Evolutionary conservation across 495 filamentous ascomycete species (phyloP).

Genomic region (Talaromyces nanjingensis): DNA sequence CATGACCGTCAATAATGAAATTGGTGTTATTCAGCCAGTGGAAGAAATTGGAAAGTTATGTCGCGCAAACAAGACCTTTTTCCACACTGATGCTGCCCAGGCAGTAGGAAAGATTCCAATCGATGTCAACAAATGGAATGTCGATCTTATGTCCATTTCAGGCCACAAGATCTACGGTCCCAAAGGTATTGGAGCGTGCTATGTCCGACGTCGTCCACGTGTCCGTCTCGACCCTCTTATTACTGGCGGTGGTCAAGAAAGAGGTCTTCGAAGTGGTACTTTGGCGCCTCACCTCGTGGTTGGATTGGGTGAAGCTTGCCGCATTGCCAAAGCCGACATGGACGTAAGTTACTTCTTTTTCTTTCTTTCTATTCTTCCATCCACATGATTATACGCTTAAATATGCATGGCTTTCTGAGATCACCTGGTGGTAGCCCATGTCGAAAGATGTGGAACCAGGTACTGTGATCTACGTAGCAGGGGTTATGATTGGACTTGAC

Average conservation of each 20-base stretch:
- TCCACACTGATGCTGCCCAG: constrained; percentile 97
- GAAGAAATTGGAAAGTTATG: constrained; percentile 92
- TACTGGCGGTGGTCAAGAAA: constrained; percentile 90
- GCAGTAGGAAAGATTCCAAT: constrained; percentile 96
- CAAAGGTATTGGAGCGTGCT: constrained; percentile 95
- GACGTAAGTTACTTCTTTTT: constrained; percentile 50
- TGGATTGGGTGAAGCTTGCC: constrained; percentile 92
- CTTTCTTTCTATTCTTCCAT: constrained; percentile 9
- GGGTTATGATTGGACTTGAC: constrained; percentile 36
- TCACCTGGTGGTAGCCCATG: constrained; percentile 34
- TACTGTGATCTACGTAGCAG: constrained; percentile 44
- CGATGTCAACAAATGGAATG: constrained; percentile 93
- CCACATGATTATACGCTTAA: constrained; percentile 45
- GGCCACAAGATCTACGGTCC: constrained; percentile 98
- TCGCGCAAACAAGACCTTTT: constrained; percentile 87
- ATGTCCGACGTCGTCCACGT: constrained; percentile 81
- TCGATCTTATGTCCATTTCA: constrained; percentile 98
- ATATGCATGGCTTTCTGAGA: constrained; percentile 58
- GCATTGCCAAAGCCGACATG: constrained; percentile 84
- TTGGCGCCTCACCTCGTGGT: constrained; percentile 83
- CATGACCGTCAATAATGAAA: constrained; percentile 99
- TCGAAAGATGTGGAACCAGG: constrained; percentile 28
- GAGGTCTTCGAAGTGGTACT: constrained; percentile 89
- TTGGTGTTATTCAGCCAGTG: constrained; percentile 93
- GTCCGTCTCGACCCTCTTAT: constrained; percentile 96